Evolutionary conservation across 208 protist genomes (phyloP).

Genomic region (Crithidia thermophila): DNA sequence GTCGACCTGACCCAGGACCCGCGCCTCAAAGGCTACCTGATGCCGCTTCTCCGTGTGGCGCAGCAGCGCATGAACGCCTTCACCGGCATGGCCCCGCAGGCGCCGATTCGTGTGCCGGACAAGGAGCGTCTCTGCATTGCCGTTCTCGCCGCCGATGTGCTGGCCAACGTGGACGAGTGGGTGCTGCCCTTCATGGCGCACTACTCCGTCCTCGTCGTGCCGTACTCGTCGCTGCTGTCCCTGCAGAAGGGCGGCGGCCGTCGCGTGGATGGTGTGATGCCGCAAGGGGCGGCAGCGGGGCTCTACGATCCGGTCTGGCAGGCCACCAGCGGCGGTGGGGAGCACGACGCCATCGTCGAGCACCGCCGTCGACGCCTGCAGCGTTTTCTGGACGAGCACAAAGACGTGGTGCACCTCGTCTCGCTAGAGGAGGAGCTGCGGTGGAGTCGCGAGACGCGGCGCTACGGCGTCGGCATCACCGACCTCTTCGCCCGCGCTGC

Average conservation of each 20-base stretch:
- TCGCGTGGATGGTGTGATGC: constrained; percentile 42
- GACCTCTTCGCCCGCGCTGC: constrained; percentile 61
- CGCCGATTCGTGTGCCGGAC: constrained; percentile 57
- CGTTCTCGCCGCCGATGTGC: constrained; percentile 78
- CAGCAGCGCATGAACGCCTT: constrained; percentile 82
- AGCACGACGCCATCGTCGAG: constrained; percentile 49
- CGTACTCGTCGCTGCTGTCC: constrained; percentile 62
- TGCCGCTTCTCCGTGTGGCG: constrained; percentile 67
- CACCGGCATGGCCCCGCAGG: constrained; percentile 67
- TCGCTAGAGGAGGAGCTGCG: constrained; percentile 79
- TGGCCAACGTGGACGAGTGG: constrained; percentile 74
- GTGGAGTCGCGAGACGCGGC: constrained; percentile 66
- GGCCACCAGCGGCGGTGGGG: constrained; percentile 33
- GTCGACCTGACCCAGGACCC: constrained; percentile 58
- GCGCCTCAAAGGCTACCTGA: constrained; percentile 60
- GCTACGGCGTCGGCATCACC: constrained; percentile 70
- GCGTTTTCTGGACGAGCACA: constrained; percentile 66
- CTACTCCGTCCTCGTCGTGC: constrained; percentile 84
- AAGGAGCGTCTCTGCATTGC: constrained; percentile 45
- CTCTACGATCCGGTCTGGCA: constrained; percentile 46
- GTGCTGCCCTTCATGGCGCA: constrained; percentile 77
- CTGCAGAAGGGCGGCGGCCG: constrained; percentile 56
- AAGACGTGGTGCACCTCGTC: constrained; percentile 72
- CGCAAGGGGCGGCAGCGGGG: constrained; percentile 35
- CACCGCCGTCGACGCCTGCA: constrained; percentile 50